Percentiles rank a stretch among this genome's conserved stretches.
phyloP scores from a whole-genome alignment of 768 basidiomycete genomes.

The Stropharia rugosoannulata region DNA sequence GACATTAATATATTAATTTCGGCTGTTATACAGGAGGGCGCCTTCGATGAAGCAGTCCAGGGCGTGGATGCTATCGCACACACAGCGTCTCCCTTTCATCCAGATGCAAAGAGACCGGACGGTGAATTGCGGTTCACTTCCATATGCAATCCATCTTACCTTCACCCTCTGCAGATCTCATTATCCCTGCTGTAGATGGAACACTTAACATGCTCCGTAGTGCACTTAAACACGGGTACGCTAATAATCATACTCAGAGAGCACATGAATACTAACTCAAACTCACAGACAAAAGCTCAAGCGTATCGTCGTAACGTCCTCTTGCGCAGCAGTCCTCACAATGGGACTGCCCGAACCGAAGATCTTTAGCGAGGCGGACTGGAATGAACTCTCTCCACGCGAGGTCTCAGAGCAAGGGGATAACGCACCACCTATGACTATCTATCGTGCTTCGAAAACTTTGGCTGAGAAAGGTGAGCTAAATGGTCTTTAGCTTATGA shows the following conservation, averaged over 20 bases:
- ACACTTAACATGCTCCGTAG: constrained; percentile 63
- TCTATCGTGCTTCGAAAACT: constrained; percentile 64
- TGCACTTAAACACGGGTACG: constrained; percentile 51
- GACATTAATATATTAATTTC: not conserved
- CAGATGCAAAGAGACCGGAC: constrained; percentile 41
- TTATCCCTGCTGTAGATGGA: constrained; percentile 70
- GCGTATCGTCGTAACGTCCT: constrained; percentile 70
- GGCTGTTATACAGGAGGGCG: constrained; percentile 42
- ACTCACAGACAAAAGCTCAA: constrained; percentile 43
- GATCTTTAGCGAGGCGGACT: constrained; percentile 50
- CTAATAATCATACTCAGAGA: not conserved
- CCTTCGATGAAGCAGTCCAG: constrained; percentile 78
- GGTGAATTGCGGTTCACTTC: constrained; percentile 14
- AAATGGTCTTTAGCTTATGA: not conserved
- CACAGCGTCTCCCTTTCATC: constrained; percentile 61
- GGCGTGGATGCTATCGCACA: constrained; percentile 74
- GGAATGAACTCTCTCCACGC: constrained; percentile 55
- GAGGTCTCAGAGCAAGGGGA: constrained; percentile 48
- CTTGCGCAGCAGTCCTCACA: constrained; percentile 46
- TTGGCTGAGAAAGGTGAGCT: constrained; percentile 57
- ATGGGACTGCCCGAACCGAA: constrained; percentile 16
- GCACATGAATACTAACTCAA: not conserved
- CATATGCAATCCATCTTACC: not conserved
- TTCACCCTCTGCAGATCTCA: constrained; percentile 43
- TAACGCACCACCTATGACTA: constrained; percentile 34